Evolutionary conservation across 371 early-diverging fungal genomes (phyloP).

Genomic region (Syncephalastrum monosporum): DNA sequence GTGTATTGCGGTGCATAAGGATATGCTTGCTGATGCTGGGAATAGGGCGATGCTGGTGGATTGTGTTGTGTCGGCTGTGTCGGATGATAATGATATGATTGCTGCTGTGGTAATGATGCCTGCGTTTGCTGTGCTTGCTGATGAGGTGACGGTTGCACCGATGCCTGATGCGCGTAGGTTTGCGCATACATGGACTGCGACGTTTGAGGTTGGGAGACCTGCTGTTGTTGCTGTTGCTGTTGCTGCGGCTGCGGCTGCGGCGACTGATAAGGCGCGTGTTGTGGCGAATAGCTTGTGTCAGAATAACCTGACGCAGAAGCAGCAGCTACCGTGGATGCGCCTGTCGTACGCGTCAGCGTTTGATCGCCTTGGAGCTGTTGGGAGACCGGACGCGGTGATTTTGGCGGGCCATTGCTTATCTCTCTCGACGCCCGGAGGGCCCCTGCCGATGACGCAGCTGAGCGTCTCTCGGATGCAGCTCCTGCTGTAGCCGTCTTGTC

Average conservation of each 20-base stretch:
- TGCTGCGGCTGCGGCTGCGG: conserved; percentile 2
- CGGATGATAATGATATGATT: no score
- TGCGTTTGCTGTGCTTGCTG: conserved; percentile 5
- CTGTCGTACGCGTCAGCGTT: background rate
- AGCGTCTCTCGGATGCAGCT: background rate
- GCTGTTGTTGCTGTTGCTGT: conserved; percentile 3
- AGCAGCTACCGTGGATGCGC: background rate
- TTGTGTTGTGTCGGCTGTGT: no score
- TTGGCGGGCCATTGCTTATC: conserved; percentile 2
- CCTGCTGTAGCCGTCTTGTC: conserved; percentile 8
- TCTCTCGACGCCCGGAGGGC: background rate
- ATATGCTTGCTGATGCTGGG: no score
- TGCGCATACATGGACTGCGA: no score
- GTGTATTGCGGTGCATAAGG: conserved; percentile 3
- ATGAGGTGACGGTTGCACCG: background rate
- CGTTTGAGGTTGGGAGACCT: background rate
- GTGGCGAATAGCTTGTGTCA: no score
- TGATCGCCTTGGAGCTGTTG: conserved; percentile 14
- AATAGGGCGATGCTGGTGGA: no score
- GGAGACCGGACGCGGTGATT: conserved; percentile 11
- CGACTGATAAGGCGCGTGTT: background rate
- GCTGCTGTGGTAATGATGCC: no score
- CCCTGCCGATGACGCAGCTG: conserved; percentile 8
- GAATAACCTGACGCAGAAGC: background rate
- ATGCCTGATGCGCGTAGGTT: background rate